Evolutionary conservation across 192 early-diverging fungal genomes (phyloP).

Genomic region (Coemansia sp.): DNA sequence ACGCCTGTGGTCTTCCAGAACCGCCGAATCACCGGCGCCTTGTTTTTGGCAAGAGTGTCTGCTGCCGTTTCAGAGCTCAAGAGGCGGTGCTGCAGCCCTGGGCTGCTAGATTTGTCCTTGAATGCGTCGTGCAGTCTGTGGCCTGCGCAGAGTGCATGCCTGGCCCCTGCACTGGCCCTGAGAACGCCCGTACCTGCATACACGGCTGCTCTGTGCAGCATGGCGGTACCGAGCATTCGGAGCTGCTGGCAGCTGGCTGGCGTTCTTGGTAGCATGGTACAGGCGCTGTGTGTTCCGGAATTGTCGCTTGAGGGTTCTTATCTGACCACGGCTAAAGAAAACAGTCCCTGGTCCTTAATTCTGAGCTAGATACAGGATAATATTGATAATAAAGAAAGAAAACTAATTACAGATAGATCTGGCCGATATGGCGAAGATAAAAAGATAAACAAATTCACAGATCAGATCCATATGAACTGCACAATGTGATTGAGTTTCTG

Average conservation of each 20-base stretch:
- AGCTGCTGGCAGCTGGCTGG: background rate
- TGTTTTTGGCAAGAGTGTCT: conserved; percentile 22
- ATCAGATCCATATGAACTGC: background rate
- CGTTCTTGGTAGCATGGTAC: background rate
- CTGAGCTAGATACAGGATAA: background rate
- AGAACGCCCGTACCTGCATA: background rate
- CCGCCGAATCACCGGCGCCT: conserved; percentile 35
- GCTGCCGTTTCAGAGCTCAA: background rate
- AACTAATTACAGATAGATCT: background rate
- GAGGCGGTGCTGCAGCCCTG: background rate
- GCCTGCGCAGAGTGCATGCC: background rate
- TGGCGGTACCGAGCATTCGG: background rate
- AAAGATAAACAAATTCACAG: background rate
- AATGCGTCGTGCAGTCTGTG: conserved; percentile 1
- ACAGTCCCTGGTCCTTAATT: background rate
- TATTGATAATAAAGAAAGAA: background rate
- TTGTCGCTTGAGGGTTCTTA: no score
- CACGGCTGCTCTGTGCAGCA: background rate
- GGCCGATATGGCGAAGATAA: background rate
- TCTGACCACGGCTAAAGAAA: background rate
- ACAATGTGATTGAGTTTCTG: background rate
- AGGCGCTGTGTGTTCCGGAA: no score
- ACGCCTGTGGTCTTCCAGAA: conserved; percentile 48
- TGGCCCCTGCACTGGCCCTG: background rate
- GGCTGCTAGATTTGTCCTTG: background rate